These are phyloP conservation scores for Boletus coccyginus DNA, from an alignment of 768 basidiomycete genomes.

Conservation along the genomic window DNA sequence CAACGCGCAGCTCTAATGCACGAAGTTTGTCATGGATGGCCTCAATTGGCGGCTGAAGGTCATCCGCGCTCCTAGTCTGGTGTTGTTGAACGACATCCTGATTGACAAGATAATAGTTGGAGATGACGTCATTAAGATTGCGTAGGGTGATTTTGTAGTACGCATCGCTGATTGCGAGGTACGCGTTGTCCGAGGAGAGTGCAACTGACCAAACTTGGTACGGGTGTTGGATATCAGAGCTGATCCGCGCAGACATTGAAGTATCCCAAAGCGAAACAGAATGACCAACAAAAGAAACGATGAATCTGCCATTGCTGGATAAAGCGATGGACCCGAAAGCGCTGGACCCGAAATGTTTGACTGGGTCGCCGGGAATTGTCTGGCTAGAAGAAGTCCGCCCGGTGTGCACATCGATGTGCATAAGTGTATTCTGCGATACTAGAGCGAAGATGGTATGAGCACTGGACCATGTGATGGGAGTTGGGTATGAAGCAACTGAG, in stretches of 20 bases:
- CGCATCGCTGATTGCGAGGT: neutral
- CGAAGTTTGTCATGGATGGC: neutral
- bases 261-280: conserved; percentile 6
- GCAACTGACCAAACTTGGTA: neutral
- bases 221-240: neutral
- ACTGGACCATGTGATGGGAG: neutral
- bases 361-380: neutral
- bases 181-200: neutral
- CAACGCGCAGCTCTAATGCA: neutral
- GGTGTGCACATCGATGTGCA: neutral
- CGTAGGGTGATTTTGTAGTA: neutral
- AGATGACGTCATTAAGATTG: neutral
- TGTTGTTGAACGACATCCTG: neutral
- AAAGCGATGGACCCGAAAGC: neutral
- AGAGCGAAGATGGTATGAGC: neutral
- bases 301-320: neutral
- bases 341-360: neutral
- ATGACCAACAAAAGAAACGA: neutral
- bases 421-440: neutral
- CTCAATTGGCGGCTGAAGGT: neutral
- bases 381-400: neutral
- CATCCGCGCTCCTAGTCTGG: neutral
- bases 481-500: neutral
- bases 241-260: neutral
- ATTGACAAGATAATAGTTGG: neutral